Conservation (phyloP, 768 basidiomycete species). For the Suillus decipiens region DNA sequence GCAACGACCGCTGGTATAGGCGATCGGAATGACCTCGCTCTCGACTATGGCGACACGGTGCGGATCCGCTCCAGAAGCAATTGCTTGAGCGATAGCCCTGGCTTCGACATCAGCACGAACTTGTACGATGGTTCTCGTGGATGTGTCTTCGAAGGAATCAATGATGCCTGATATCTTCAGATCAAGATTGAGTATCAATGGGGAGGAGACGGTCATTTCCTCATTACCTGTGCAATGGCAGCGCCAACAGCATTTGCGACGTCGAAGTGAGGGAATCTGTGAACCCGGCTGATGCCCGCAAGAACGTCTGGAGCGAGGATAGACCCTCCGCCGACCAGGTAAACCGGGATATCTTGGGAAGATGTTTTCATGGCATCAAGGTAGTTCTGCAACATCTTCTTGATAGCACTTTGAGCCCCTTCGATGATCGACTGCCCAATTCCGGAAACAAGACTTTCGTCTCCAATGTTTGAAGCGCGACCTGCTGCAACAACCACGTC, state of each 20-base stretch:
- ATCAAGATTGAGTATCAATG: constrained; percentile 6
- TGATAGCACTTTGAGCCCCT: constrained; percentile 43
- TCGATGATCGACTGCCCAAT: constrained; percentile 30
- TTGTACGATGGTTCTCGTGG: constrained; percentile 34
- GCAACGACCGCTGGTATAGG: constrained; percentile 34
- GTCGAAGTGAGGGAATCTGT: constrained; percentile 50
- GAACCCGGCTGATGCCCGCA: constrained; percentile 51
- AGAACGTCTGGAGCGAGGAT: constrained; percentile 56
- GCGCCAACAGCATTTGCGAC: constrained; percentile 68
- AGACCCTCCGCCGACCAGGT: constrained; percentile 68
- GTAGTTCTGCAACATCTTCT: constrained; percentile 44
- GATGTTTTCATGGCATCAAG: constrained; percentile 69
- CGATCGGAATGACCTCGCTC: constrained; percentile 51
- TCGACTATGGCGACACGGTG: constrained; percentile 53
- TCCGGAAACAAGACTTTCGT: constrained; percentile 23
- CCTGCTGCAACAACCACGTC: constrained; percentile 53
- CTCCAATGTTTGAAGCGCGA: constrained; percentile 30
- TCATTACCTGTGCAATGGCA: constrained; percentile 40
- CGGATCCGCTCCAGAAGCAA: constrained; percentile 46
- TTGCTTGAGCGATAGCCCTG: constrained; percentile 44
- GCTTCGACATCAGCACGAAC: constrained; percentile 36
- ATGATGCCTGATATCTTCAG: constrained; percentile 44
- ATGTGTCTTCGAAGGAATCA: constrained; percentile 45
- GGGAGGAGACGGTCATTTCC: neutral
- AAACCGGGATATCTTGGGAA: constrained; percentile 53